These are phyloP conservation scores for Fusarium palustre DNA, from an alignment of 2,329 filamentous ascomycete genomes.

Conservation along the genomic window DNA sequence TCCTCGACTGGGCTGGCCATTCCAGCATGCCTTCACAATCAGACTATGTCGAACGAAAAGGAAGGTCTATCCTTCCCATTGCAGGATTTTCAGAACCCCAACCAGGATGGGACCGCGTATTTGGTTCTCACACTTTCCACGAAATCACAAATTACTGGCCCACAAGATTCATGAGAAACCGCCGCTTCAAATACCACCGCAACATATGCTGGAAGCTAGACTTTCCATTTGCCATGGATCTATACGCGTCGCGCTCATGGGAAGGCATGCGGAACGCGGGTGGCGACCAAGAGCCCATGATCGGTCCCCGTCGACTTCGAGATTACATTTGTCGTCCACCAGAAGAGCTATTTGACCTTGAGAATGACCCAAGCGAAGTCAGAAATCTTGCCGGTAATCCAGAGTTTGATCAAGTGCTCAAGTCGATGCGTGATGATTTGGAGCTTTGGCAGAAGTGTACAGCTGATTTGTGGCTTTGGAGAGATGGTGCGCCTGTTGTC, in stretches of 20 bases:
- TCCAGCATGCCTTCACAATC: neutral
- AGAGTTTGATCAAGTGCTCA: neutral
- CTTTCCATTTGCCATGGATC: neutral
- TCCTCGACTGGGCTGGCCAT: neutral
- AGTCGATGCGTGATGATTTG: neutral
- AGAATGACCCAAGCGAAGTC: neutral
- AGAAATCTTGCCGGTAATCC: rapidly evolving
- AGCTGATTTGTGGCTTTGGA: neutral
- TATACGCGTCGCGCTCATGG: neutral
- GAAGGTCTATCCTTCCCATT: neutral
- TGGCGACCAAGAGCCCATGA: neutral
- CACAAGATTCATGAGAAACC: neutral
- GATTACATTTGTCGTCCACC: neutral
- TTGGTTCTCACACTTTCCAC: neutral
- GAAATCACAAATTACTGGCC: neutral
- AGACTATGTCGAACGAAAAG: neutral
- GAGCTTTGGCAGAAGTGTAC: neutral
- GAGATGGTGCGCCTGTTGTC: neutral
- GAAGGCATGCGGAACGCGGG: neutral
- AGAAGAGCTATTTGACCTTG: neutral
- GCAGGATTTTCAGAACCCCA: neutral
- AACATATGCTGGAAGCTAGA: neutral
- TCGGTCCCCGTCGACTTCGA: neutral
- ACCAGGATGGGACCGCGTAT: neutral
- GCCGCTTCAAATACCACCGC: neutral